A percentile compares a stretch with the other conserved stretches of the same genome.
Evolutionary conservation across 805 yeast genomes (phyloP).

Genomic region (Scheffersomyces amazonensis): DNA sequence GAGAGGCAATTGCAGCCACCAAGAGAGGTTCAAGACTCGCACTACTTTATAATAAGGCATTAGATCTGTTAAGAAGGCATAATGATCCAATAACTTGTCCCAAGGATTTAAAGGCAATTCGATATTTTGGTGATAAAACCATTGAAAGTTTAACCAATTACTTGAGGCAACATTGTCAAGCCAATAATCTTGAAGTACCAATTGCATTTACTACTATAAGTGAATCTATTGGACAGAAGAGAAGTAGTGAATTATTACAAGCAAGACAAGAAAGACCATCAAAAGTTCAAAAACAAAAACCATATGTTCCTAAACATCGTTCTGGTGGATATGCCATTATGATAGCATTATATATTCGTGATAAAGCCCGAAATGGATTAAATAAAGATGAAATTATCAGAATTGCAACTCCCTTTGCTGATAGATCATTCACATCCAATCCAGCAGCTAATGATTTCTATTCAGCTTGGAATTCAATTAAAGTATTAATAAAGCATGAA

Average conservation of each 20-base stretch:
- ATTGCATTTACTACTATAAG: constrained; percentile 12
- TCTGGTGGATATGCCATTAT: constrained; percentile 87
- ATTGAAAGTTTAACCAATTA: constrained; percentile 47
- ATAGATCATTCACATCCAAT: constrained; percentile 55
- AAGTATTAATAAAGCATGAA: constrained; percentile 58
- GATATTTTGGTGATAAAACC: constrained; percentile 71
- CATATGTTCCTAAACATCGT: constrained; percentile 67
- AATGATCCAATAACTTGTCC: constrained; percentile 52
- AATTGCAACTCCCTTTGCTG: constrained; percentile 54
- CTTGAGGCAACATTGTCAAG: constrained; percentile 54
- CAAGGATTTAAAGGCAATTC: constrained; percentile 54
- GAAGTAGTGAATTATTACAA: background rate
- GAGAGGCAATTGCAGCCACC: constrained; percentile 44
- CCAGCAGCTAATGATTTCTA: constrained; percentile 61
- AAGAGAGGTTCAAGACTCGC: constrained; percentile 51
- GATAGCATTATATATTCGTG: constrained; percentile 52
- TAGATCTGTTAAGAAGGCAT: constrained; percentile 45
- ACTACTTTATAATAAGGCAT: constrained; percentile 53
- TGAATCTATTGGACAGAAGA: background rate
- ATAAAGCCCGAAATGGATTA: constrained; percentile 52
- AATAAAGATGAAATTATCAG: constrained; percentile 57
- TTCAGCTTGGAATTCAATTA: constrained; percentile 74
- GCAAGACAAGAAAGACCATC: background rate
- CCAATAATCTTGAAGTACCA: constrained; percentile 48
- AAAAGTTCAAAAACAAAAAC: constrained; percentile 20